Conservation (phyloP, 2,329 filamentous ascomycete genomes). For the Harringtonia lauricola region DNA sequence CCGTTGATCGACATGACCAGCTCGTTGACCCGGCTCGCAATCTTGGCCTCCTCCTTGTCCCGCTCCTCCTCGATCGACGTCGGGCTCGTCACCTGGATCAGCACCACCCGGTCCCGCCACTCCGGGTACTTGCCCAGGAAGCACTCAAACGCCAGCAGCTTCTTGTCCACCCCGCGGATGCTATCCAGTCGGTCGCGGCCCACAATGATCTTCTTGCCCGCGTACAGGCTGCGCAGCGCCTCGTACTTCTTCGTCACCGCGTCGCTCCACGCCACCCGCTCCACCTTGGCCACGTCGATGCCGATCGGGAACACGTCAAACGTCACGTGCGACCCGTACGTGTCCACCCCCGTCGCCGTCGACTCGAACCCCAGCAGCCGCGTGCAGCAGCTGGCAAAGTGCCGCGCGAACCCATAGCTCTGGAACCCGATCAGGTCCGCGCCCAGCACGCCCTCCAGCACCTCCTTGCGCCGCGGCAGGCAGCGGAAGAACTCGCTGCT, state of each 20-base stretch:
- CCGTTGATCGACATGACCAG: slow-evolving; percentile 89
- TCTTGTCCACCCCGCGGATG: slow-evolving; percentile 88
- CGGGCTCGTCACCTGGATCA: slow-evolving; percentile 91
- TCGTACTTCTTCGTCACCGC: slow-evolving; percentile 60
- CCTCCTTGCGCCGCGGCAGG: slow-evolving; percentile 76
- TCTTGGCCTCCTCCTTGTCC: slow-evolving; percentile 67
- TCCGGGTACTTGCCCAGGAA: slow-evolving; percentile 86
- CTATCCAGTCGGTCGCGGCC: slow-evolving; percentile 90
- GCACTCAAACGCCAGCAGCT: slow-evolving; percentile 85
- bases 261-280: slow-evolving; percentile 61
- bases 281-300: slow-evolving; percentile 75
- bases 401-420: slow-evolving; percentile 86
- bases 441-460: slow-evolving; percentile 80
- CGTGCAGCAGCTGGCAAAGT: slow-evolving; percentile 91
- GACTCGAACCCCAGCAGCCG: slow-evolving; percentile 85
- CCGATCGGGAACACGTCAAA: slow-evolving; percentile 93
- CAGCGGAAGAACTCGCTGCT: slow-evolving; percentile 93
- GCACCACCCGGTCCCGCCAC: slow-evolving; percentile 83
- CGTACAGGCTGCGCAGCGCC: slow-evolving; percentile 65
- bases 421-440: slow-evolving; percentile 93
- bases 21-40: slow-evolving; percentile 81
- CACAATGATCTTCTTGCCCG: slow-evolving; percentile 90
- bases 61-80: slow-evolving; percentile 69
- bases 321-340: slow-evolving; percentile 78
- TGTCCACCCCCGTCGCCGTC: slow-evolving; percentile 74